Base-by-base conservation (phyloP, 2,329 filamentous ascomycete genomes). In the Xylaria sp. region DNA sequence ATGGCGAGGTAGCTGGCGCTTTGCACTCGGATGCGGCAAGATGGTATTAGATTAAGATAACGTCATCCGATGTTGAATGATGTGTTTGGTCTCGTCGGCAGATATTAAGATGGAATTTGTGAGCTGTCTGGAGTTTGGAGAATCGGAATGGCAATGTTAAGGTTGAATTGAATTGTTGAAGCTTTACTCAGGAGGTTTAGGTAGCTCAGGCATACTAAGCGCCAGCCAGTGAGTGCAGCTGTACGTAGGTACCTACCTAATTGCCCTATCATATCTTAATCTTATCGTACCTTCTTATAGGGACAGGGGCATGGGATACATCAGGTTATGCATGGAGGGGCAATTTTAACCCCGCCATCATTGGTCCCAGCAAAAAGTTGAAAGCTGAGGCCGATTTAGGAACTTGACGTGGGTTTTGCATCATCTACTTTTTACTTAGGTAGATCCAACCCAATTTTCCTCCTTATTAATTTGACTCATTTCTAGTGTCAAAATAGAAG, bases 281-380 rank as follows among this genome's bases (percentile, higher is more conserved):
- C 42, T 56, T 29, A 39, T 42, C 15, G 5, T n/a, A n/a, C n/a
- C n/a, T n/a, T n/a, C n/a, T n/a, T n/a, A 17, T 42, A 17, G 15
- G n/a, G 15, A 17, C 38, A n/a, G 38, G 38, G 7, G 5, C 15
- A 5, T 42, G 6, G 22, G 17, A n/a, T 44, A 10, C 4, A 44
- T 44, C n/a, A n/a, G n/a, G n/a, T n/a, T 42, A 36, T 50, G 31
- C 45, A 63, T 70, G 66, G 70, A 72, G 70, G 69, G 71, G 67
- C 64, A 72, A 54, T 54, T 63, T 47, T 29, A 69, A 66, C 74
- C 73, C 73, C 74, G 65, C 73, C 66, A 73, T 71, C 65, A 65
- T 70, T 68, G 63, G 66, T 39, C 66, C 65, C 56, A 60, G 44
- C 64, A 65, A 65, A 69, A 68, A 71, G 53, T 31, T 68, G 60